A percentile compares a stretch with the other conserved stretches of the same genome.
Conservation (phyloP, 306 rosid species). For the Prunus salicina region DNA sequence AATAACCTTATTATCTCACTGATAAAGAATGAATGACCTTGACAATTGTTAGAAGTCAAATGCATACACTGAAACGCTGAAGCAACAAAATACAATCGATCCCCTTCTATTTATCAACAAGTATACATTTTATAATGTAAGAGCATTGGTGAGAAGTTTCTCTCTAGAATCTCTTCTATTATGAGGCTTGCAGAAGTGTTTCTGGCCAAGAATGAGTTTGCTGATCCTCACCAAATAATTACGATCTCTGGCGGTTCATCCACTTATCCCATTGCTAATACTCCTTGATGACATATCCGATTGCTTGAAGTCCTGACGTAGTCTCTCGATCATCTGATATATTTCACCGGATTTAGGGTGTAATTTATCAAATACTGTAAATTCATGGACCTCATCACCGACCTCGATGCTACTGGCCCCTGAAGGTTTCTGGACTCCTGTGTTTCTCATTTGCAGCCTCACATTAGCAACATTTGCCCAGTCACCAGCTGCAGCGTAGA, state of each 20-base stretch:
- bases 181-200: not conserved
- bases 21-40: not conserved
- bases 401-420: conserved; percentile 84
- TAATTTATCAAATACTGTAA: conserved; percentile 65
- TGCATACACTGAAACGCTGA: not conserved
- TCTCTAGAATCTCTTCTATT: not conserved
- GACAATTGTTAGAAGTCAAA: not conserved
- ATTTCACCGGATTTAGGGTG: conserved; percentile 70
- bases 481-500: conserved; percentile 77
- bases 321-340: conserved; percentile 64
- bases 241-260: conserved; percentile 4
- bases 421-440: conserved; percentile 63
- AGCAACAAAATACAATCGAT: conserved; percentile 2
- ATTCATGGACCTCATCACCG: conserved; percentile 65
- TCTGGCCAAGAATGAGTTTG: not conserved
- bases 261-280: conserved; percentile 20
- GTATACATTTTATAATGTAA: not conserved
- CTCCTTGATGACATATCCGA: conserved; percentile 36
- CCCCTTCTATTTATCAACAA: conserved; percentile 12
- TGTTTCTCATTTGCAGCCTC: conserved; percentile 58
- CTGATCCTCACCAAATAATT: conserved; percentile 1
- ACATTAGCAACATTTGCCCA: conserved; percentile 62
- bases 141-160: not conserved
- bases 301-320: conserved; percentile 53
- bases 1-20: not conserved